phyloP scores from a whole-genome alignment of 805 yeast species.

The Ogataea polymorpha region DNA sequence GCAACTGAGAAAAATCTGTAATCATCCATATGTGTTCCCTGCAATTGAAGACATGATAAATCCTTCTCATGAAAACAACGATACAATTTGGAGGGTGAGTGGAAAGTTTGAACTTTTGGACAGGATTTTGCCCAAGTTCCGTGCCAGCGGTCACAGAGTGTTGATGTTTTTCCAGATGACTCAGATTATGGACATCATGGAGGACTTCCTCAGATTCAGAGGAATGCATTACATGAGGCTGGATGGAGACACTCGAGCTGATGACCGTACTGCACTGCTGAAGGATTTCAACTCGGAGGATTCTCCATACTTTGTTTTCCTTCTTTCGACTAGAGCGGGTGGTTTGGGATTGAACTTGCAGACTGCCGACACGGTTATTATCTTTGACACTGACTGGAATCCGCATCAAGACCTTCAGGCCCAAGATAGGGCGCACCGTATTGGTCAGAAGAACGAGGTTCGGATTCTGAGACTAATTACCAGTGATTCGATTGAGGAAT shows the following conservation, averaged over 20 bases:
- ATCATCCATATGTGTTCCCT: slow-evolving; percentile 84
- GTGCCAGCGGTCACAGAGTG: slow-evolving; percentile 72
- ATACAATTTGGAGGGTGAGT: slow-evolving; percentile 68
- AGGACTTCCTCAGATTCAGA: slow-evolving; percentile 68
- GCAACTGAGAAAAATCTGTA: slow-evolving; percentile 83
- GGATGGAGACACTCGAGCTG: slow-evolving; percentile 83
- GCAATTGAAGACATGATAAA: slow-evolving; percentile 72
- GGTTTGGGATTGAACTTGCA: slow-evolving; percentile 84
- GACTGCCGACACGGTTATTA: slow-evolving; percentile 84
- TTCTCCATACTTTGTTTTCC: slow-evolving; percentile 75
- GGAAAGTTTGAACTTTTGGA: slow-evolving; percentile 82
- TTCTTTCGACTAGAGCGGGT: slow-evolving; percentile 84
- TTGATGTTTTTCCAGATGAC: slow-evolving; percentile 87
- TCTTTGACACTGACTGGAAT: slow-evolving; percentile 88
- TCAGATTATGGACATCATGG: slow-evolving; percentile 87
- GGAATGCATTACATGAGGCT: slow-evolving; percentile 70
- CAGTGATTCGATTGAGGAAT: slow-evolving; percentile 80
- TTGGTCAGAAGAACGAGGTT: slow-evolving; percentile 86
- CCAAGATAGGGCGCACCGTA: slow-evolving; percentile 87
- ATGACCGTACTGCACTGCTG: slow-evolving; percentile 74
- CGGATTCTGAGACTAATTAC: slow-evolving; percentile 77
- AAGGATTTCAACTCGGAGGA: slow-evolving; percentile 71
- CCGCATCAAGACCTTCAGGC: slow-evolving; percentile 92
- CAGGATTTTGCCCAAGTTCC: slow-evolving; percentile 70
- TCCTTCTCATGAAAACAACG: slow-evolving; percentile 59